Percentiles rank a stretch among this genome's conserved stretches.
Conservation (phyloP, 2,329 filamentous ascomycete genomes). For the Trichoderma harzianum region DNA sequence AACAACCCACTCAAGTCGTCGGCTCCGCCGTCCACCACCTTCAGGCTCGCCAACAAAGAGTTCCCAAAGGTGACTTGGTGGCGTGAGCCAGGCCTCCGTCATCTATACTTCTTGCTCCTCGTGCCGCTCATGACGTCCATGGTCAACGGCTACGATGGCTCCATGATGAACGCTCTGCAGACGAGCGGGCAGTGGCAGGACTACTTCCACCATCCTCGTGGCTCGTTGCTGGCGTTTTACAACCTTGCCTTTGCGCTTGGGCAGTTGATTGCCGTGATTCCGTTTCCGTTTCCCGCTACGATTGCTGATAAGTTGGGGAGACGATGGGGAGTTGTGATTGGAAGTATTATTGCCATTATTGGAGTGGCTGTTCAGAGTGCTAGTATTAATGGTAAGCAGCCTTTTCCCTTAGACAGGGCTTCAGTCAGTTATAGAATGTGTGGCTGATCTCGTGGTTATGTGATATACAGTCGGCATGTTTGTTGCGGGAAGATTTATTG, state of each 20-base stretch:
- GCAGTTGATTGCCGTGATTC: background rate
- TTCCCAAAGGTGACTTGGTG: slow-evolving; percentile 13
- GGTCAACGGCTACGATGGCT: slow-evolving; percentile 14
- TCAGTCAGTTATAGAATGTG: background rate
- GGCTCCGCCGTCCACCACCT: slow-evolving; percentile 2
- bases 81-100: background rate
- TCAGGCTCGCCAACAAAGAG: slow-evolving; percentile 4
- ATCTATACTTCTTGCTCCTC: background rate
- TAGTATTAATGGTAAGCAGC: slow-evolving; percentile 20
- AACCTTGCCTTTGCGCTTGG: slow-evolving; percentile 1
- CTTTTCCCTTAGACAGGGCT: slow-evolving; percentile 31
- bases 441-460: background rate
- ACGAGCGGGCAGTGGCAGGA: slow-evolving; percentile 10
- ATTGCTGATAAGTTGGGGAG: slow-evolving; percentile 10
- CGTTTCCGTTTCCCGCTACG: background rate
- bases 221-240: background rate
- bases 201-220: slow-evolving; percentile 7
- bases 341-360: slow-evolving; percentile 9
- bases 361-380: slow-evolving; percentile 7
- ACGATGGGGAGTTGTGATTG: background rate
- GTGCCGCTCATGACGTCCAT: slow-evolving; percentile 9
- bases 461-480: slow-evolving; percentile 29
- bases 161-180: slow-evolving; percentile 15
- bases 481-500: slow-evolving; percentile 38
- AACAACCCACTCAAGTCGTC: background rate